phyloP scores from a whole-genome alignment of 1,139 yeast genomes.

The Blastobotrys elegans region DNA sequence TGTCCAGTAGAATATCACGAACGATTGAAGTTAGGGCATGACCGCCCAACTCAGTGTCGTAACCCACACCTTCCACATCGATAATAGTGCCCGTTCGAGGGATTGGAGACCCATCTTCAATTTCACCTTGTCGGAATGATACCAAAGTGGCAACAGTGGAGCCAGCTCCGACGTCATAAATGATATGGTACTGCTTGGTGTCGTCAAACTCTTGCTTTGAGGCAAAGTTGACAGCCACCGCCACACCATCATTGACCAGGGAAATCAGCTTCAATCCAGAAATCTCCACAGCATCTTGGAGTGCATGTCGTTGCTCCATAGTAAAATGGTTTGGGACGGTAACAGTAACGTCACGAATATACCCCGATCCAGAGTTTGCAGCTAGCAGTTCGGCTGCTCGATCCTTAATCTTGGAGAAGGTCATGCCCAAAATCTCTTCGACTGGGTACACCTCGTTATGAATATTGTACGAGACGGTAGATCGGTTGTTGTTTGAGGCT shows the following conservation, averaged over 20 bases:
- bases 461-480: slow-evolving; percentile 51
- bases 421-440: slow-evolving; percentile 87
- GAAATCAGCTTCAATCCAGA: slow-evolving; percentile 65
- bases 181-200: slow-evolving; percentile 55
- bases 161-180: slow-evolving; percentile 93
- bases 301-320: slow-evolving; percentile 62
- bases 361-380: slow-evolving; percentile 32
- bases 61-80: slow-evolving; percentile 69
- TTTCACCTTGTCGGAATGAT: slow-evolving; percentile 47
- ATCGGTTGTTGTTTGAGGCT: slow-evolving; percentile 42
- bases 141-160: slow-evolving; percentile 82
- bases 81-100: slow-evolving; percentile 37
- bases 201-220: slow-evolving; percentile 43
- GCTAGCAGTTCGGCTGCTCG: slow-evolving; percentile 55
- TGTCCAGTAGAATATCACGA: slow-evolving; percentile 52
- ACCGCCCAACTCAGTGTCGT: slow-evolving; percentile 67
- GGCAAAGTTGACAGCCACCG: slow-evolving; percentile 78
- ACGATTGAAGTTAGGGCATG: slow-evolving; percentile 62
- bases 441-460: slow-evolving; percentile 48
- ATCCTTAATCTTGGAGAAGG: slow-evolving; percentile 55
- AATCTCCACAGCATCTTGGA: slow-evolving; percentile 65
- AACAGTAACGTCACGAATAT: slow-evolving; percentile 61
- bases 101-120: slow-evolving; percentile 21
- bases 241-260: slow-evolving; percentile 82
- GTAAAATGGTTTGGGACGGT: slow-evolving; percentile 73